phyloP scores from a whole-genome alignment of 2,329 filamentous ascomycete species.

The Fusarium decemcellulare region DNA sequence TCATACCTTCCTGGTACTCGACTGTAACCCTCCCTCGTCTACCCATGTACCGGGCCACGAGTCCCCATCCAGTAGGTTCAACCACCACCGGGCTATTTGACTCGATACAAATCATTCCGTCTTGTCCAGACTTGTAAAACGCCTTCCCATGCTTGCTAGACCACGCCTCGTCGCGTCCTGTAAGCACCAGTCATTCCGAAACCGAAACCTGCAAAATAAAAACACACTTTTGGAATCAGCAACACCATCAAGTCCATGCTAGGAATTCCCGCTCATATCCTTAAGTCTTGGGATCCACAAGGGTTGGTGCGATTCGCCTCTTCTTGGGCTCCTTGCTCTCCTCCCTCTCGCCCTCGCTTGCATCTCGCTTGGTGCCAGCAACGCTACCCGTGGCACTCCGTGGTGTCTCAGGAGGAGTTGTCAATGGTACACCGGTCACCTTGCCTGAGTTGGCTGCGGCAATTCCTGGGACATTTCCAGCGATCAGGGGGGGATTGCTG shows the following conservation, averaged over 20 bases:
- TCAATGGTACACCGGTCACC: conserved; percentile 77
- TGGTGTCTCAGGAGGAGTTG: conserved; percentile 93
- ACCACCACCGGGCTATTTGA: conserved; percentile 10
- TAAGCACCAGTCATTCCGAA: conserved; percentile 24
- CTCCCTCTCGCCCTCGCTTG: conserved; percentile 68
- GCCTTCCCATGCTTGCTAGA: conserved; percentile 49
- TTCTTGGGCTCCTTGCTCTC: conserved; percentile 73
- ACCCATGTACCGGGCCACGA: conserved; percentile 21
- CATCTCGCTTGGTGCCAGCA: conserved; percentile 69
- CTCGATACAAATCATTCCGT: conserved; percentile 21
- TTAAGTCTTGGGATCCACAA: conserved; percentile 57
- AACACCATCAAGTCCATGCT: background rate
- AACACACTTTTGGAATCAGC: conserved; percentile 30
- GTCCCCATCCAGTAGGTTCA: conserved; percentile 15
- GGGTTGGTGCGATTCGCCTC: conserved; percentile 78
- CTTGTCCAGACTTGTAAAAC: conserved; percentile 44
- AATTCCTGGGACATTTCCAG: conserved; percentile 83
- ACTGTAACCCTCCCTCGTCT: conserved; percentile 27
- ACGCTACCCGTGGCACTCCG: conserved; percentile 54
- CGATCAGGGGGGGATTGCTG: conserved; percentile 84
- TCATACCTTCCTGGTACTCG: conserved; percentile 19
- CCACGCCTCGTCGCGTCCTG: conserved; percentile 28
- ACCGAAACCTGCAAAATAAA: conserved; percentile 18
- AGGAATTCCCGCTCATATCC: background rate
- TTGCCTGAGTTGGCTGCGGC: conserved; percentile 80